phyloP scores from a whole-genome alignment of 1,284 basidiomycete genomes.

The Leccinum subrobustum region DNA sequence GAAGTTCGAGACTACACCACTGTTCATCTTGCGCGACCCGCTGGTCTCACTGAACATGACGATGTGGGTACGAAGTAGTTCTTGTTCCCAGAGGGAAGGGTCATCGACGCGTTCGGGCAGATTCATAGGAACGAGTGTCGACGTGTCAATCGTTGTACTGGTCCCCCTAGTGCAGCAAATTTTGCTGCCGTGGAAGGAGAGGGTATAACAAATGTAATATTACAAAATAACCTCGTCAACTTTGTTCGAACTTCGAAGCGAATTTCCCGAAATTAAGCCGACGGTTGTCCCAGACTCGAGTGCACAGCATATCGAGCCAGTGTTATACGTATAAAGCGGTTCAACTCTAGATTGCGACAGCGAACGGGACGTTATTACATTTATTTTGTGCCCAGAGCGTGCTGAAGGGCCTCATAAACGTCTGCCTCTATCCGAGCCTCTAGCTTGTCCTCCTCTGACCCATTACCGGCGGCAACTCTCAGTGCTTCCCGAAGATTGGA shows the following conservation, averaged over 20 bases:
- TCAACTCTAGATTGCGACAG: slow-evolving; percentile 14
- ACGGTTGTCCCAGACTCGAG: neutral
- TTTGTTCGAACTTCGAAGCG: neutral
- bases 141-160: neutral
- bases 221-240: neutral
- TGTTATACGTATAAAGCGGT: slow-evolving; percentile 1
- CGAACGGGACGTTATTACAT: slow-evolving; percentile 3
- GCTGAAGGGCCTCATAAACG: slow-evolving; percentile 93
- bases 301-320: neutral
- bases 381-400: slow-evolving; percentile 71
- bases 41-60: neutral
- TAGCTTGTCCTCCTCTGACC: slow-evolving; percentile 90
- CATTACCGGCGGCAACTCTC: slow-evolving; percentile 78
- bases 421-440: slow-evolving; percentile 95
- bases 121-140: slow-evolving; percentile 20
- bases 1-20: slow-evolving; percentile 3
- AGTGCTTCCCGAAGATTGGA: slow-evolving; percentile 89
- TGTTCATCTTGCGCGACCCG: slow-evolving; percentile 2
- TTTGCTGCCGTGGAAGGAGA: neutral
- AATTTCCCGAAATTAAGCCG: neutral
- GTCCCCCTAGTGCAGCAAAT: neutral
- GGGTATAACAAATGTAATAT: neutral
- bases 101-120: slow-evolving; percentile 20
- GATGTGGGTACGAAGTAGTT: slow-evolving; percentile 18
- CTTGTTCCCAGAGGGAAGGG: slow-evolving; percentile 22